A percentile compares a stretch with the other conserved stretches of the same genome.
Evolutionary conservation across 176 grass and related monocot genomes (phyloP).

Genomic region (Leersia perrieri): DNA sequence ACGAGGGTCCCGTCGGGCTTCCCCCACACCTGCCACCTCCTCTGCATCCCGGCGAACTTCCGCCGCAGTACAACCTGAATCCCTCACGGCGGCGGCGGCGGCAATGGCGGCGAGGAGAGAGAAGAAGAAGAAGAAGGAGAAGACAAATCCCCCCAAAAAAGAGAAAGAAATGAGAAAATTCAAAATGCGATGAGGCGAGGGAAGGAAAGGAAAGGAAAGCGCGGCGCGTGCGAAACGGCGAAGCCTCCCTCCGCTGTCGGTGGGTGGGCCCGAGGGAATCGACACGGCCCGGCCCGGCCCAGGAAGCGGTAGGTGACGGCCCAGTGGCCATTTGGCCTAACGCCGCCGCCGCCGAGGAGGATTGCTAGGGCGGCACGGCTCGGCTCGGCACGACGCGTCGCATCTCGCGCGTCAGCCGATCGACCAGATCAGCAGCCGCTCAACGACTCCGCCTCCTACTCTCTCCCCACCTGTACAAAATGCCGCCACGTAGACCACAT

Average conservation of each 20-base stretch:
- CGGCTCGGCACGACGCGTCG: background rate
- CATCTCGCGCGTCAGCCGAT: background rate
- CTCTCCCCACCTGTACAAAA: background rate
- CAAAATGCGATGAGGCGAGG: background rate
- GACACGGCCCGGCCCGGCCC: background rate
- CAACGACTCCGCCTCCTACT: too few species aligned
- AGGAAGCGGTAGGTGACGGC: too few species aligned
- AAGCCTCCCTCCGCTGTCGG: background rate
- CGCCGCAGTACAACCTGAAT: background rate
- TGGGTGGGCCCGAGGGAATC: background rate
- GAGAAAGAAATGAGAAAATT: background rate
- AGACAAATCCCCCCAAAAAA: background rate
- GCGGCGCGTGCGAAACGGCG: conserved; percentile 12
- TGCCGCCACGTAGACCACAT: background rate
- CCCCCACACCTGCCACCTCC: conserved; percentile 42
- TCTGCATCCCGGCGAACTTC: background rate
- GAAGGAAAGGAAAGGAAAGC: background rate
- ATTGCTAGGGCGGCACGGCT: background rate
- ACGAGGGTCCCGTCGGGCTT: conserved; percentile 37
- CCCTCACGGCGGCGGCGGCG: background rate
- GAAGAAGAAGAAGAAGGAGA: background rate
- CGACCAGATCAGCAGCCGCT: background rate
- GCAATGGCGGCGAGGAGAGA: too few species aligned
- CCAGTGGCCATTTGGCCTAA: background rate
- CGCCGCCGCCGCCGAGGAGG: background rate